Evolutionary conservation across 352 stramenopile genomes (phyloP).

Genomic region (Globisporangium splendens): DNA sequence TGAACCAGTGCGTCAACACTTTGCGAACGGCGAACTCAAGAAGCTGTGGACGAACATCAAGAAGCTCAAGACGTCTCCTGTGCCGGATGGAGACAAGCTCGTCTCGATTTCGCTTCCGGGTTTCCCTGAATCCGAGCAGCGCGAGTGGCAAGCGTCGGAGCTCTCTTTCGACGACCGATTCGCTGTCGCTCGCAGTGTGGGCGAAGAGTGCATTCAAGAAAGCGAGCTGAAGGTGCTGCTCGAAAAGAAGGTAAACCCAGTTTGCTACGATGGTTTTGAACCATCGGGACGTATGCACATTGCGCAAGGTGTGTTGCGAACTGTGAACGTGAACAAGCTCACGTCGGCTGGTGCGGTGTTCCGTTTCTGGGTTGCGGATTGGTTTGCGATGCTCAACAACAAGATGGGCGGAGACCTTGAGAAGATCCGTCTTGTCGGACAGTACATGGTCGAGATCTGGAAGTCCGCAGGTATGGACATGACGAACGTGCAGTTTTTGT

Average conservation of each 20-base stretch:
- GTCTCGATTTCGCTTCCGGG: constrained; percentile 56
- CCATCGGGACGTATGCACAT: constrained; percentile 99
- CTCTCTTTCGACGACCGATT: constrained; percentile 83
- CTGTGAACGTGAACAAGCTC: constrained; percentile 96
- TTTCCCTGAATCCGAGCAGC: constrained; percentile 56
- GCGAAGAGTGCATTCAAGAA: constrained; percentile 93
- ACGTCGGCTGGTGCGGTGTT: constrained; percentile 94
- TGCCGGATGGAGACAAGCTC: constrained; percentile 70
- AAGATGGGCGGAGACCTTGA: constrained; percentile 98
- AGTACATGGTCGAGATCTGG: constrained; percentile 99
- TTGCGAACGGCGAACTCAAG: constrained; percentile 92
- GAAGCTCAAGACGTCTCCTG: constrained; percentile 72
- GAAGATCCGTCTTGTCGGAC: constrained; percentile 94
- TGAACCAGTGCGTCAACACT: constrained; percentile 96
- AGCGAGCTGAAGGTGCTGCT: constrained; percentile 81
- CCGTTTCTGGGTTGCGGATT: constrained; percentile 99
- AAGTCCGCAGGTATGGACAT: constrained; percentile 99
- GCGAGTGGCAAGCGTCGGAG: constrained; percentile 70
- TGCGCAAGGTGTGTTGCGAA: constrained; percentile 95
- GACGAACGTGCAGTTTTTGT: constrained; percentile 98
- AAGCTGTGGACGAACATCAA: constrained; percentile 94
- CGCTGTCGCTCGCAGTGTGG: constrained; percentile 78
- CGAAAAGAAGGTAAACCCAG: constrained; percentile 86
- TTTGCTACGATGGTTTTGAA: constrained; percentile 99
- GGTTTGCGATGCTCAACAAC: constrained; percentile 99